These are phyloP conservation scores for Beta vulgaris DNA, from an alignment of 148 eudicot genomes.

Conservation along the genomic window DNA sequence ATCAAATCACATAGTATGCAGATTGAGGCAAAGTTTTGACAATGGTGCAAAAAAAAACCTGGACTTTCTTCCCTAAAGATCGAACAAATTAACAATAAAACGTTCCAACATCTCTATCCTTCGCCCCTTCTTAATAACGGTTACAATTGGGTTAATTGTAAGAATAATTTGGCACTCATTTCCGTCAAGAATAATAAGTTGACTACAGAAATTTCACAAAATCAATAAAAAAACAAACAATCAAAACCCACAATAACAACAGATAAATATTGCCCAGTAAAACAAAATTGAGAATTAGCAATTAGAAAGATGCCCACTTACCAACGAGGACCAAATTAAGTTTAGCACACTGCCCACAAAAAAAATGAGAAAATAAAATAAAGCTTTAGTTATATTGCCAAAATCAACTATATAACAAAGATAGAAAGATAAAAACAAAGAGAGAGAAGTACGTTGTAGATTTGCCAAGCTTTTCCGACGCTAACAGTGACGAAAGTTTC, in stretches of 20 bases:
- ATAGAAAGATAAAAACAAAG: neutral
- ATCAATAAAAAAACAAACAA: neutral
- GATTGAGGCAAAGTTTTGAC: no score
- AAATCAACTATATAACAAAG: neutral
- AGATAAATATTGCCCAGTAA: neutral
- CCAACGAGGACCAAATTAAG: constrained; percentile 92
- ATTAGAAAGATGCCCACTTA: constrained; percentile 34
- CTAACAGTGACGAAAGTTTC: constrained; percentile 96
- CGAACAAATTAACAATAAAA: neutral
- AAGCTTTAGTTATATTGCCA: neutral
- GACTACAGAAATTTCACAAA: neutral
- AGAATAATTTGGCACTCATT: neutral
- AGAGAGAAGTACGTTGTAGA: constrained; percentile 58
- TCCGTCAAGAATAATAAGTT: neutral
- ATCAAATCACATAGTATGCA: no score
- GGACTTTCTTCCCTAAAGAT: no score
- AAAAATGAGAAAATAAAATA: neutral
- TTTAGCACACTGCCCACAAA: constrained; percentile 81
- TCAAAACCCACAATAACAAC: neutral
- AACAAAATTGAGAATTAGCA: neutral
- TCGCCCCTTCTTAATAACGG: neutral
- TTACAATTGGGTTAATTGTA: neutral
- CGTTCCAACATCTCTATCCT: neutral
- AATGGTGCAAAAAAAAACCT: no score
- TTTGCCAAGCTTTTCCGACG: constrained; percentile 94